Evolutionary conservation across 352 stramenopile species (phyloP).

Genomic region (Phytopythium litorale): DNA sequence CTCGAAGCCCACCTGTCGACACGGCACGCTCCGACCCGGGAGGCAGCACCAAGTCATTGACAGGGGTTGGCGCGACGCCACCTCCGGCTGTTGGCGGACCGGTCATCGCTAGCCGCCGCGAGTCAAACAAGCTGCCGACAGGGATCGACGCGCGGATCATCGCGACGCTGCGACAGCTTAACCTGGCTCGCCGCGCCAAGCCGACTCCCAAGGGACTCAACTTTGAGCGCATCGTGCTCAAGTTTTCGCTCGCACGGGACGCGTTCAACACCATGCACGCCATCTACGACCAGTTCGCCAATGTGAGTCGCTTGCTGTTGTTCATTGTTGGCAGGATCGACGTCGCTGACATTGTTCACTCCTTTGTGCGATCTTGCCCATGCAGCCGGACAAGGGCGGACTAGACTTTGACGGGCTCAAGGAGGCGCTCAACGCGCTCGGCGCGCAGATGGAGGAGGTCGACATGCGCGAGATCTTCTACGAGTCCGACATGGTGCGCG

Average conservation of each 20-base stretch:
- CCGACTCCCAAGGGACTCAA: constrained; percentile 40
- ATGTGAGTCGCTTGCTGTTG: constrained; percentile 24
- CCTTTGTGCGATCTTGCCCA: neutral
- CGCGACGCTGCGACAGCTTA: constrained; percentile 57
- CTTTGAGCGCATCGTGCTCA: constrained; percentile 77
- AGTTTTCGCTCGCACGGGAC: constrained; percentile 58
- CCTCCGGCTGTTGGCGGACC: neutral
- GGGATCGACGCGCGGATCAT: constrained; percentile 67
- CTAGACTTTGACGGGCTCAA: constrained; percentile 71
- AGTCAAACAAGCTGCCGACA: constrained; percentile 36
- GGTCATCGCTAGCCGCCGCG: constrained; percentile 16
- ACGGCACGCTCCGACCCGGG: neutral
- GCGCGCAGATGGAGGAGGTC: constrained; percentile 59
- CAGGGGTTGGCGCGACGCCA: neutral
- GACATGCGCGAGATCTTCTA: constrained; percentile 83
- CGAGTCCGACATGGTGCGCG: constrained; percentile 86
- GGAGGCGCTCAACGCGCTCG: constrained; percentile 44
- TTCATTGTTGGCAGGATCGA: neutral
- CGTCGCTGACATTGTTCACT: neutral
- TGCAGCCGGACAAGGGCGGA: constrained; percentile 43
- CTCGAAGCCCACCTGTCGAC: neutral
- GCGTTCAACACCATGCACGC: constrained; percentile 59
- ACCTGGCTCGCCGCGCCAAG: constrained; percentile 42
- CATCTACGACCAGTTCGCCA: constrained; percentile 64
- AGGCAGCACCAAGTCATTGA: neutral